phyloP scores from a whole-genome alignment of 2,329 filamentous ascomycete genomes.

The Sporothrix mexicana region DNA sequence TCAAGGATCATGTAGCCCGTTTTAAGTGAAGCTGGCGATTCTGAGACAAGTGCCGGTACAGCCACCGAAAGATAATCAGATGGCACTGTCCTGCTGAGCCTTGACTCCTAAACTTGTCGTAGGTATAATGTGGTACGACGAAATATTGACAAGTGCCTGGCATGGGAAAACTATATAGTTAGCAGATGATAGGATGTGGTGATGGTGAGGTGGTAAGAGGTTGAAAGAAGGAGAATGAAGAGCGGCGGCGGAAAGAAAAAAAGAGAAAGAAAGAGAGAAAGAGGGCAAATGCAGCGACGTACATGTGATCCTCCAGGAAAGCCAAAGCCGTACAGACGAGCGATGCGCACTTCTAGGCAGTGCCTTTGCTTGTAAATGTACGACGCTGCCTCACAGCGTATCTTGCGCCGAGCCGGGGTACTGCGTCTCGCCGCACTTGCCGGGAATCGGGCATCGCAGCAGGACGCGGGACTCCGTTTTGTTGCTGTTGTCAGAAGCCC shows the following conservation, averaged over 20 bases:
- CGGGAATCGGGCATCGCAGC: slow-evolving; percentile 41
- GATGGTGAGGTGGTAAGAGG: too few relatives aligned
- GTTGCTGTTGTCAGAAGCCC: background rate
- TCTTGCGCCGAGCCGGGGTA: slow-evolving; percentile 48
- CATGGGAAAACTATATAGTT: background rate
- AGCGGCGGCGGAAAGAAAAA: too few relatives aligned
- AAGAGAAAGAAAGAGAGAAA: too few relatives aligned
- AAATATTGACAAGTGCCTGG: background rate
- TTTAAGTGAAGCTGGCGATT: background rate
- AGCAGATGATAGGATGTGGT: background rate
- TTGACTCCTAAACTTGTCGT: background rate
- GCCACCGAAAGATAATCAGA: slow-evolving; percentile 11
- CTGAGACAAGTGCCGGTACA: background rate
- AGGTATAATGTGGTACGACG: background rate
- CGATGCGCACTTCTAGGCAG: slow-evolving; percentile 48
- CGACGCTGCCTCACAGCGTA: slow-evolving; percentile 47
- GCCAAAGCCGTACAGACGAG: slow-evolving; percentile 38
- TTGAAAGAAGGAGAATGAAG: too few relatives aligned
- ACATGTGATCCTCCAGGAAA: slow-evolving; percentile 29
- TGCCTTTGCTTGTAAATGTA: slow-evolving; percentile 49
- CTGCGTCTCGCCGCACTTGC: slow-evolving; percentile 45
- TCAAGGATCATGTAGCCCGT: slow-evolving; percentile 33
- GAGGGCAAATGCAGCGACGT: background rate
- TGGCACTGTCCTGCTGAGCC: slow-evolving; percentile 18
- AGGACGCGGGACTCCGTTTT: background rate